Conservation (phyloP, 2,329 filamentous ascomycete genomes). For the Rachicladosporium sp. region DNA sequence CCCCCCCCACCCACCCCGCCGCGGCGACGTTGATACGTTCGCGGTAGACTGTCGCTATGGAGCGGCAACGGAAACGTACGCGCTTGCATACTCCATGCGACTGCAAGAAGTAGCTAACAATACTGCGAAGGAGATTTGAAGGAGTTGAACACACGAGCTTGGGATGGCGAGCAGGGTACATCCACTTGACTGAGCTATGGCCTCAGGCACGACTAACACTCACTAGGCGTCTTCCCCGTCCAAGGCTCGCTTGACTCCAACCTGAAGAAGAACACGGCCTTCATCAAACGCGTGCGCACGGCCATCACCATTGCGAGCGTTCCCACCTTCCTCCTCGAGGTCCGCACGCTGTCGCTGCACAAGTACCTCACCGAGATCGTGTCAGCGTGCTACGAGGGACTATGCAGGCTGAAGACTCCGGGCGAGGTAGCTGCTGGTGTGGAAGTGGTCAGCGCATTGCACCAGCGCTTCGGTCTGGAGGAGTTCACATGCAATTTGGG, state of each 20-base stretch:
- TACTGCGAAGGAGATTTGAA: conserved; percentile 66
- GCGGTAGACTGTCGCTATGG: conserved; percentile 28
- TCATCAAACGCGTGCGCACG: conserved; percentile 90
- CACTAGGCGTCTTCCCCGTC: conserved; percentile 62
- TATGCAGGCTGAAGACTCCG: conserved; percentile 81
- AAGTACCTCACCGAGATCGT: conserved; percentile 97
- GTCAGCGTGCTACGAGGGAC: conserved; percentile 85
- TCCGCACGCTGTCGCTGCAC: conserved; percentile 78
- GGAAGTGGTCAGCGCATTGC: conserved; percentile 86
- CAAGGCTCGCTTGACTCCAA: conserved; percentile 79
- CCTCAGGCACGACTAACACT: conserved; percentile 8
- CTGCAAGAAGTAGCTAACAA: conserved; percentile 4
- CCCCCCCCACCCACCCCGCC: conserved; percentile 10
- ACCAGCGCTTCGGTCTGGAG: conserved; percentile 80
- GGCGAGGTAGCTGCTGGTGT: conserved; percentile 83
- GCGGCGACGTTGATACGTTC: conserved; percentile 13
- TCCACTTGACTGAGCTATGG: not conserved
- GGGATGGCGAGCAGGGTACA: conserved; percentile 76
- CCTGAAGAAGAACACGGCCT: conserved; percentile 94
- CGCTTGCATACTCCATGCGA: not conserved
- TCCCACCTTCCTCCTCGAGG: conserved; percentile 76
- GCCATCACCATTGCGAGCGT: conserved; percentile 70
- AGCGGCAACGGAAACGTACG: conserved; percentile 38
- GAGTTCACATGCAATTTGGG: conserved; percentile 88
- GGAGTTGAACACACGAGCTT: conserved; percentile 73